Evolutionary conservation across 164 flowering plant genomes (phyloP).

Genomic region (Warburgia ugandensis): DNA sequence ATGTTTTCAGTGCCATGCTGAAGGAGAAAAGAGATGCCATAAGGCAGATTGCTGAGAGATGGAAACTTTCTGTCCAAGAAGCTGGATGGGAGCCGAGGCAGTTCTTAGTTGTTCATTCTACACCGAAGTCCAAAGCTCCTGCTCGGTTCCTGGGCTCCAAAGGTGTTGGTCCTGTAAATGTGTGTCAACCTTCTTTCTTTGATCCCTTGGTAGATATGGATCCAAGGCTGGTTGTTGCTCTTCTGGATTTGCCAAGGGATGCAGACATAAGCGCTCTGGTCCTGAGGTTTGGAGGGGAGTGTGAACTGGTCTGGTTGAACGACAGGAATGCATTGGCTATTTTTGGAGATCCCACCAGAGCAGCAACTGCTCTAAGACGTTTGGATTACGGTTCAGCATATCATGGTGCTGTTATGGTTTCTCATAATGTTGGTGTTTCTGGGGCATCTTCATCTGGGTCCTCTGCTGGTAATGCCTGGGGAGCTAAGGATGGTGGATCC

Average conservation of each 20-base stretch:
- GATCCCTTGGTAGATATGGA: constrained; percentile 93
- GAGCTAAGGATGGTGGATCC: constrained; percentile 31
- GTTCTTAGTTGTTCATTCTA: constrained; percentile 69
- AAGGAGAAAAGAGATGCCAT: constrained; percentile 93
- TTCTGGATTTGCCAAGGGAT: constrained; percentile 86
- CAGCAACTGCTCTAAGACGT: constrained; percentile 95
- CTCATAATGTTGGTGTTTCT: constrained; percentile 26
- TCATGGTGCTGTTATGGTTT: constrained; percentile 54
- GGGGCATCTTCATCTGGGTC: constrained; percentile 22
- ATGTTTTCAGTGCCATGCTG: constrained; percentile 74
- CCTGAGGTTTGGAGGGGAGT: constrained; percentile 95
- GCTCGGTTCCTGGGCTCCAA: constrained; percentile 59
- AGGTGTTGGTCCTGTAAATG: constrained; percentile 29
- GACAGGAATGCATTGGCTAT: constrained; percentile 94
- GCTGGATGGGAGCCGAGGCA: constrained; percentile 99
- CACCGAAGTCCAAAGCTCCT: constrained; percentile 82
- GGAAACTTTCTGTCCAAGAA: constrained; percentile 74
- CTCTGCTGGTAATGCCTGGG: constrained; percentile 49
- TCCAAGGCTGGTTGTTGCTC: constrained; percentile 89
- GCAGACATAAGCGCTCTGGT: constrained; percentile 85
- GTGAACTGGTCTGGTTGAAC: constrained; percentile 91
- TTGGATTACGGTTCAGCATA: constrained; percentile 89
- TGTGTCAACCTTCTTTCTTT: constrained; percentile 41
- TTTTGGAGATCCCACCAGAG: constrained; percentile 81
- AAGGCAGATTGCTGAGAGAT: constrained; percentile 80